A percentile compares a stretch with the other conserved stretches of the same genome.
These are phyloP conservation scores for Aspergillus ochraceoroseus DNA, from an alignment of 2,329 filamentous ascomycete species.

Conservation along the genomic window DNA sequence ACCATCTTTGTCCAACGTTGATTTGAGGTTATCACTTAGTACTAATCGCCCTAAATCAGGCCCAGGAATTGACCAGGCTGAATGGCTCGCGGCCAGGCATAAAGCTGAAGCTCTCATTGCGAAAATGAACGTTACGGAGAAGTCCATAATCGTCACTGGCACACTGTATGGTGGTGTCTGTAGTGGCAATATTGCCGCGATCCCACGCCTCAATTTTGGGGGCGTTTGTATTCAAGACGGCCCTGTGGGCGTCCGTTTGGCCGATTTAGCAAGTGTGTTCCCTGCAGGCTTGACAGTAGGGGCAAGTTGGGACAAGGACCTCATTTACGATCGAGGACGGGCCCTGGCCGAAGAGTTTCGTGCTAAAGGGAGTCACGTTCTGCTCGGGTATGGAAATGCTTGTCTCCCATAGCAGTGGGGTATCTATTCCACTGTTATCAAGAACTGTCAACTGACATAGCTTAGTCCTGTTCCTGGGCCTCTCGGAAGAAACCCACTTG, in stretches of 20 bases:
- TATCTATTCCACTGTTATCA: too few species aligned
- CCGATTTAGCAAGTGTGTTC: conserved; percentile 67
- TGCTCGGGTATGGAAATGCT: too few species aligned
- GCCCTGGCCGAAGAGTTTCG: conserved; percentile 52
- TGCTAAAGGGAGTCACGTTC: conserved; percentile 37
- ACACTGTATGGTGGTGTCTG: conserved; percentile 28
- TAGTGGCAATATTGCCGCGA: conserved; percentile 32
- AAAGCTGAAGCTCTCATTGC: too few species aligned
- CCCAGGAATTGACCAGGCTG: too few species aligned
- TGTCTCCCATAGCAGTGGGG: too few species aligned
- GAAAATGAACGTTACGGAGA: too few species aligned
- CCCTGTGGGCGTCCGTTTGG: conserved; percentile 55
- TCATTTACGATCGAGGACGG: conserved; percentile 51
- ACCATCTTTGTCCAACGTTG: too few species aligned
- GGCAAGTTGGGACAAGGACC: conserved; percentile 54
- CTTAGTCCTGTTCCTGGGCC: neutral
- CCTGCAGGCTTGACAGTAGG: conserved; percentile 67
- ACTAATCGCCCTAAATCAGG: too few species aligned
- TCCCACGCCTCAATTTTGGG: conserved; percentile 28
- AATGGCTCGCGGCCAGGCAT: too few species aligned
- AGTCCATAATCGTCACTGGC: conserved; percentile 28
- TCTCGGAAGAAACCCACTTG: neutral
- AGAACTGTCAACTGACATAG: too few species aligned
- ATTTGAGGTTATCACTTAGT: too few species aligned
- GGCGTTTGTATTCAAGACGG: conserved; percentile 32